phyloP scores from a whole-genome alignment of 176 grass and related monocot species.

The Zizania latifolia region DNA sequence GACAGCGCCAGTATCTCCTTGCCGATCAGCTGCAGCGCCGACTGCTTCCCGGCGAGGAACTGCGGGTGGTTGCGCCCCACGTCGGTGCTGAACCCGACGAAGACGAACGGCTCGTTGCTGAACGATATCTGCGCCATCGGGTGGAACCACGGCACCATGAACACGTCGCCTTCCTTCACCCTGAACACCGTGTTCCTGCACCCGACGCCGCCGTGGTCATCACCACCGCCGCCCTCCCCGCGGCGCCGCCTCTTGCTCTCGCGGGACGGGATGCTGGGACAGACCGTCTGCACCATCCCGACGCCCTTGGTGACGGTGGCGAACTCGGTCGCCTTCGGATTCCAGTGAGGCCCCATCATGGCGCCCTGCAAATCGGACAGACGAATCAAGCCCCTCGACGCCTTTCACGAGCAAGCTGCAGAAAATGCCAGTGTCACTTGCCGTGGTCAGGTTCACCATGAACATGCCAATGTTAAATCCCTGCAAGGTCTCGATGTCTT shows the following conservation, averaged over 20 bases:
- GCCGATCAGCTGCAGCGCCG: slow-evolving; percentile 49
- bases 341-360: slow-evolving; percentile 96
- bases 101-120: slow-evolving; percentile 75
- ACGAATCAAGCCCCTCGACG: not conserved
- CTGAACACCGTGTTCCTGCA: slow-evolving; percentile 51
- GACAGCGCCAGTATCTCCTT: slow-evolving; percentile 43
- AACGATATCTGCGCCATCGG: slow-evolving; percentile 89
- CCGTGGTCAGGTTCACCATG: slow-evolving; percentile 86
- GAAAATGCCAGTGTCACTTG: too few species aligned
- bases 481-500: slow-evolving; percentile 45
- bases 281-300: slow-evolving; percentile 71
- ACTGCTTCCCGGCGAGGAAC: slow-evolving; percentile 58
- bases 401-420: not conserved
- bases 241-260: not conserved
- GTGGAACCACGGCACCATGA: slow-evolving; percentile 68
- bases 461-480: slow-evolving; percentile 56
- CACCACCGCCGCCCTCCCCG: not conserved
- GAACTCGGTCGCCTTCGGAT: slow-evolving; percentile 80
- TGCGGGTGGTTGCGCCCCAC: slow-evolving; percentile 69
- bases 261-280: slow-evolving; percentile 37
- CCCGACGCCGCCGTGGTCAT: not conserved
- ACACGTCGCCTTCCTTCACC: slow-evolving; percentile 73
- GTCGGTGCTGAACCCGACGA: slow-evolving; percentile 80
- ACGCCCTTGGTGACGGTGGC: slow-evolving; percentile 49
- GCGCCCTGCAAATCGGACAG: slow-evolving; percentile 38